Base-by-base conservation (phyloP, 2,329 filamentous ascomycete species). In the Taxawa tesnikishii region DNA sequence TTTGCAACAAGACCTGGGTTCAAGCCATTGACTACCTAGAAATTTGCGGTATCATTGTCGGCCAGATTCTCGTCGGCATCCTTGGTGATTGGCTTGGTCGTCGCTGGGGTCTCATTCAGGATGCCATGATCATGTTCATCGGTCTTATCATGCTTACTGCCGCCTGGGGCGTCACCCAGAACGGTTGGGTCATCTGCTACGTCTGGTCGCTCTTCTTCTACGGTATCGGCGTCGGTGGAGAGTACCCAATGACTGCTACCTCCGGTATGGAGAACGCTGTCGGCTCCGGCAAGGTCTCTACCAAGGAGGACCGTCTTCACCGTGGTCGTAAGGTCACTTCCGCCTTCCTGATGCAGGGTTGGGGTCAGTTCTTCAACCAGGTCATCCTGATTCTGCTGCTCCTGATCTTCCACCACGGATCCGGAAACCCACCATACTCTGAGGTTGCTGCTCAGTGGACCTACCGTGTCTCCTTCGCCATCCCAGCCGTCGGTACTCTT, bases 151-250 rank as follows among this genome's bases (percentile, higher is more conserved):
- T 94, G 81, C 70, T 96, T 36, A 92, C 83, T 29, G 83, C 83
- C 38, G 80, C 81, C 15, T 96, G 88, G 88, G 88, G 87, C 40
- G 60, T 80, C 18, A 83, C 73, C 21, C 68, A 92, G 31, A 52
- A 96, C 50, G 87, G 87, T 47, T 96, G 88, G 88, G 82, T 96
- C 36, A 93, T 94, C 51, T 94, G 85, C 69, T 96, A 96, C 55
- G 82, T 80, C 39, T 93, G 83, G 81, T 83, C 83, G 24, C 71
- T 96, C 23, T 94, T 94, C 68, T 83, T 96, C 65, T 90, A 90
- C 58, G 75, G 79, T 49, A 68, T 78, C 30, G 68, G 67, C 48
- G 67, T 73, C 34, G 83, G 84, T 47, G 85, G 85, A 45, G 87
- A 94, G 61, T 94, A 96, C 53, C 88, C 88, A 41, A 94, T 94